Evolutionary conservation across 345 rosid species (phyloP), one percentile per base, ranked within the genome.

Genomic region (Punica granatum): DNA sequence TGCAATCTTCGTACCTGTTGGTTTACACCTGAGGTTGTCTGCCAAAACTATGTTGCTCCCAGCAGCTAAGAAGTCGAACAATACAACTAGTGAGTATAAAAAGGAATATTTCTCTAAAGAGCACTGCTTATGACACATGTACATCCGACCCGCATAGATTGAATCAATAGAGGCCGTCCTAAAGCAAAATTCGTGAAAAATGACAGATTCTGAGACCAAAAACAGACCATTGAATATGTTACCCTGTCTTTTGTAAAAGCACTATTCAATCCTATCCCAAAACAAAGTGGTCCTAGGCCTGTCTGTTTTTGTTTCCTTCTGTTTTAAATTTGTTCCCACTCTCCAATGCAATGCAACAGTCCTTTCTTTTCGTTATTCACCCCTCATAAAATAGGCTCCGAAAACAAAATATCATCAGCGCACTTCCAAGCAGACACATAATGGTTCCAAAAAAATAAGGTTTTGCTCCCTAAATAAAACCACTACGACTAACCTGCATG

Each of bases 341-440:
- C 54, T 9, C 25, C 54, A 49, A 49, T 49, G 54, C 26, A 49
- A 49, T 49, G 54, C 54, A 49, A 49, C 54, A 49, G 54, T 49
- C 54, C 16, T 49, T 49, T 37, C 6, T 14, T 48, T 49, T 49
- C 19, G 6, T 9, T 3, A 49, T 6, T 49, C 19, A 7, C 3
- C 3, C 54, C 26, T 49, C 54, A 49, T 49, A 49, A 49, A 49
- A 49, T 19, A 49, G 25, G 23, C 1, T 9, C 54, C 14, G 7
- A 19, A 49, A 49, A 49, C 54, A 49, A 49, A 49, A 43, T 23
- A 49, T 6, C 54, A 49, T 0, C 7, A n/a, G 54, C 26, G 54
- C 54, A 49, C 41, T 37, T 49, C 26, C 1, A 49, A 49, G 6
- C 54, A 49, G 54, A 49, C 54, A 19, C 26, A 5, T 23, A 49